These are phyloP conservation scores for Sanghuangporus baumii DNA, from an alignment of 1,284 basidiomycete genomes.

Conservation along the genomic window DNA sequence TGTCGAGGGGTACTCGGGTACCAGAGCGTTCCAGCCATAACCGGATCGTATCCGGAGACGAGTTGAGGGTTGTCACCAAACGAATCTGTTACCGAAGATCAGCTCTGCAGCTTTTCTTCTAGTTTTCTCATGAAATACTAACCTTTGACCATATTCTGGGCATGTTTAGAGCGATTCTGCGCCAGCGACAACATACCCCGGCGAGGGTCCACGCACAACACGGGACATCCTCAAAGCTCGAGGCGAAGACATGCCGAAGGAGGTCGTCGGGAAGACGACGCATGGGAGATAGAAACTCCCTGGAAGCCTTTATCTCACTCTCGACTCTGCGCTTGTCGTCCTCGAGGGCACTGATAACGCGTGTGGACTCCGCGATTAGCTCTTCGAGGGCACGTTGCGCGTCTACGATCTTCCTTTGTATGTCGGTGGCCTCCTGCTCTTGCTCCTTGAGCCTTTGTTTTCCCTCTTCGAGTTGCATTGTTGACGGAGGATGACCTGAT, in stretches of 20 bases:
- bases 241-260: conserved; percentile 57
- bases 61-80: conserved; percentile 58
- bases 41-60: conserved; percentile 70
- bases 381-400: conserved; percentile 51
- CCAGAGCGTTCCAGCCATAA: conserved; percentile 77
- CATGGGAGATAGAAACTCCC: conserved; percentile 65
- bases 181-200: conserved; percentile 58
- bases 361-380: conserved; percentile 48
- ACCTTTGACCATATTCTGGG: conserved; percentile 72
- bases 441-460: conserved; percentile 12
- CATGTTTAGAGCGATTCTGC: conserved; percentile 53
- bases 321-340: conserved; percentile 42
- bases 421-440: conserved; percentile 17
- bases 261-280: conserved; percentile 60
- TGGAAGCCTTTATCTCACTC: conserved; percentile 38
- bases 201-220: conserved; percentile 66
- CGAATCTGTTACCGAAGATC: conserved; percentile 46
- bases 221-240: conserved; percentile 59
- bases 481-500: not conserved
- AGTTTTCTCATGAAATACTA: conserved; percentile 25
- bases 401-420: conserved; percentile 29
- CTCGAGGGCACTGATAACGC: conserved; percentile 47
- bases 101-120: conserved; percentile 11
- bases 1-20: conserved; percentile 58
- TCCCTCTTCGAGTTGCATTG: conserved; percentile 18